Evolutionary conservation across 805 yeast genomes (phyloP), one percentile per base, ranked within the genome.

Genomic region (Kregervanrija pseudodelftensis): DNA sequence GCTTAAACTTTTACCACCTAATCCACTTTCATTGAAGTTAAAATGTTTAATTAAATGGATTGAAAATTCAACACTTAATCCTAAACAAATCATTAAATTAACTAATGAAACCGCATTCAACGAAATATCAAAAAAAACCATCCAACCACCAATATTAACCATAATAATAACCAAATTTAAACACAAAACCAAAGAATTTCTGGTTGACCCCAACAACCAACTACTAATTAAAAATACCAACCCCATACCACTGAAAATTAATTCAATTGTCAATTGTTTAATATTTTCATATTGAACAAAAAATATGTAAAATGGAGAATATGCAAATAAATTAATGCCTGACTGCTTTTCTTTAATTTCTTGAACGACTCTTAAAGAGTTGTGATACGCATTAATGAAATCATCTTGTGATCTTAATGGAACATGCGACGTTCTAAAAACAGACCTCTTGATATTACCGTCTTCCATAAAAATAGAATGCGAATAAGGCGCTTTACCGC

Each of bases 401-500:
- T 90, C 97, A 15, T 68, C 64, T 54, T 91, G 97, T 0, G 96
- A 84, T 48, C 85, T 70, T 49, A 91, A 68, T 2, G 96, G 91
- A 1, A 59, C 60, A 60, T 93, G 98, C 7, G 85, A 74, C 1
- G 91, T 78, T 52, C 98, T 69, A 66, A 91, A 88, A n/a, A 74
- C 72, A 1, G 88, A 77, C 2, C 91, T 68, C 9, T 57, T 51
- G 5, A 88, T 72, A 2, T 53, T 49, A 1, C 61, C 61, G 0
- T 62, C 52, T 1, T 66, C 64, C 28, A 71, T 65, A 1, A 72
- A 65, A 10, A 87, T 66, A 1, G 89, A 70, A 5, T 70, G 64
- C 1, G 85, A 72, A 59, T 91, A 91, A 0, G 97, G 95, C 0
- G 97, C 97, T 57, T 85, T 85, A 2, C 99, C 99, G 3, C 96